Base-by-base conservation (phyloP, 2,329 filamentous ascomycete genomes). In the Neonectria coccinea region DNA sequence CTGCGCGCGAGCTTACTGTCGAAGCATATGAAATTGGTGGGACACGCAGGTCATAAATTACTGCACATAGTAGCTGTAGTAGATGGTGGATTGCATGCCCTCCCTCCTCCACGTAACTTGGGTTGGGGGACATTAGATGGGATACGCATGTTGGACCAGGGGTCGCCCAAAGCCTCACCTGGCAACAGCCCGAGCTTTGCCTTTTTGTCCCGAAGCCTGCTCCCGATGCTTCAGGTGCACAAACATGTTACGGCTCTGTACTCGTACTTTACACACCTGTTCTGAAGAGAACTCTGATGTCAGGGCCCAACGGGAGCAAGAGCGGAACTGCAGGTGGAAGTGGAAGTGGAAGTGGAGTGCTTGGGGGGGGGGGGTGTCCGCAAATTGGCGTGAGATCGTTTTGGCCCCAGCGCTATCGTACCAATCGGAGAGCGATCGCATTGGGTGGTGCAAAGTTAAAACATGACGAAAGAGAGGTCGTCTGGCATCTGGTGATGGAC, bases 381-480 rank as follows among this genome's bases (percentile, higher is more conserved):
- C 67, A 70, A 70, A 52, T 69, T 70, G 67, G 69, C 67, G 63
- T 48, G 64, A 66, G 60, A 67, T 68, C 63, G 61, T 65, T 62
- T 66, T 54, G 62, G 59, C 58, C 61, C 56, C 53, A 62, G 62
- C 58, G 71, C 62, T 75, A 76, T 76, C 76, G 71, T 74, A 62
- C 76, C 76, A 77, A 78, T 77, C 72, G 70, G 72, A 70, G 65
- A 52, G 58, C 56, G 73, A 76, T 75, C 74, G 76, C 75, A 74
- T 75, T 62, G 57, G 56, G 64, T 73, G 67, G 66, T 60, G 54
- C 39, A 68, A 73, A 73, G 68, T 72, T 64, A 67, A 73, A 73
- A 66, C 55, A 57, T 44, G 59, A 41, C 59, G 55, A 70, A 33
- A 18, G 60, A 52, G 58, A 69, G 66, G 53, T 69, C 61, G 60